Evolutionary conservation across 2,329 filamentous ascomycete genomes (phyloP), one percentile per base, ranked within the genome.

Genomic region (Diaporthe sp.): DNA sequence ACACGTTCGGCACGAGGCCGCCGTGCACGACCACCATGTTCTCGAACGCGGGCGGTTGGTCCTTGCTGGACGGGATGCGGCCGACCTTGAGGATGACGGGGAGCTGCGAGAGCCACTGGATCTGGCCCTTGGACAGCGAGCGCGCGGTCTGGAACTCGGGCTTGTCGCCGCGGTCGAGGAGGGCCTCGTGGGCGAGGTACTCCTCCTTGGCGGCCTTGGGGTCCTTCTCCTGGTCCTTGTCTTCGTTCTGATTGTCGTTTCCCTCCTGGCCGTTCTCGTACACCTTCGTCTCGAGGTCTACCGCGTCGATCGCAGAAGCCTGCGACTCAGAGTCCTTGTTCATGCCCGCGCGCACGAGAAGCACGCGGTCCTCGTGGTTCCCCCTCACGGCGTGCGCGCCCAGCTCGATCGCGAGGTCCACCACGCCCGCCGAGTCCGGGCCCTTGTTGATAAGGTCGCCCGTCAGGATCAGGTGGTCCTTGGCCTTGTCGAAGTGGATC

Each of bases 371-470:
- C 82, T 99, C 97, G 84, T 98, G 94, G 84, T 98, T 98, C 25
- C 97, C 97, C 68, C 96, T 92, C 12, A 98, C 95, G 76, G 92
- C 94, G 40, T 92, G 94, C 30, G 96, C 96, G 68, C 90, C 90
- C 50, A 96, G 85, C 19, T 89, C 84, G 82, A 95, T 93, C 50
- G 95, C 92, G 55, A 95, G 87, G 74, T 93, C 90, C 64, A 98
- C 88, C 0, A 98, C 94, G 50, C 92, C 95, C 0, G 88, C 80
- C 42, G 94, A 96, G 83, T 98, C 92, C 15, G 96, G 95, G 0
- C 96, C 96, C 84, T 98, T 98, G 81, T 92, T 92, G 78, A 98
- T 89, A 81, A 96, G 88, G 83, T 97, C 94, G 64, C 95, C 95
- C 0, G 91, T 88, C 60, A 96, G 87, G 28, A 98, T 87, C 52